Base-by-base conservation (phyloP, 1,139 yeast species). In the Debaryomyces nepalensis region DNA sequence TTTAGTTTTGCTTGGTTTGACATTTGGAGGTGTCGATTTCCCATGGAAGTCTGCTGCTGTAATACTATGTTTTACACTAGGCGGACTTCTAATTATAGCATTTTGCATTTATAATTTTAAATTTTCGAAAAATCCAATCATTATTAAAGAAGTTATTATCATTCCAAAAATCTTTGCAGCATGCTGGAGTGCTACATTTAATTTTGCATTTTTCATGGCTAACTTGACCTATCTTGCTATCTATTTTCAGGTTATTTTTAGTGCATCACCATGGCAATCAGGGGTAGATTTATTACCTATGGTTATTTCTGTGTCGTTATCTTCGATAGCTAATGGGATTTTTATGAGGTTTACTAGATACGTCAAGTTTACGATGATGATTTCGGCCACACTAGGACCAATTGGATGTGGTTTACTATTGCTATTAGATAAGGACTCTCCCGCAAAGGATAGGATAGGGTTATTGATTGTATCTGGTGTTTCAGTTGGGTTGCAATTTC, bases 271-370 rank as follows among this genome's bases (percentile, higher is more conserved):
- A 1, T 73, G 79, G 66, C 67, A 71, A 45, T 77, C 88, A 0
- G 87, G 89, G 26, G 63, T 82, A 31, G 77, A 77, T 48, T 57
- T 81, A 48, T 59, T 84, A 22, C 84, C 88, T 1, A 51, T 73
- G 49, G 71, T 82, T 33, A 57, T 84, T 23, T 62, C 83, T 1
- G 75, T 81, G 4, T 72, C 83, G 4, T 31, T 81, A 4, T 49
- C 78, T 1, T 73, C 84, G 1, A 60, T 77, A 1, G 31, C 58
- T 10, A 67, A 71, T 29, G 87, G 87, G 21, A 49, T 74, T 1
- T 49, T 73, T 34, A 68, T 81, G 47, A 64, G 74, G 36, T 66
- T 60, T 47, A 68, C 81, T 2, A 70, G 83, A 30, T 55, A 58
- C 31, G 72, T 81, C 42, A 82, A 82, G 54, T 66, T 78, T 9